Evolutionary conservation across 768 basidiomycete genomes (phyloP), one percentile per base, ranked within the genome.

Genomic region (Suillus clintonianus): DNA sequence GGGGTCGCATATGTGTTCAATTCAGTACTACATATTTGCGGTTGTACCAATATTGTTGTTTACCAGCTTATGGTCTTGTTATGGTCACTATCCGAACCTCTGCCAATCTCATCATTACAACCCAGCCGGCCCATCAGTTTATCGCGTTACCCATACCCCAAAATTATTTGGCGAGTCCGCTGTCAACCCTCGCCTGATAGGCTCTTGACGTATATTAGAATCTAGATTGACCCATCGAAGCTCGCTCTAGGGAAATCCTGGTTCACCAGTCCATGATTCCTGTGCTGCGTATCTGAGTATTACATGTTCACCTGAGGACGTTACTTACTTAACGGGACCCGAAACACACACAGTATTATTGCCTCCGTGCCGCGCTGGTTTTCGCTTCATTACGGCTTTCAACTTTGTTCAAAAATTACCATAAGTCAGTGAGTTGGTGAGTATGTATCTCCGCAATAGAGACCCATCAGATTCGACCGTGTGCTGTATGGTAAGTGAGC

Each of bases 341-440:
- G 45, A 24, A 45, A n/a, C 43, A 48, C 24, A 17, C 50, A 50
- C 17, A 30, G 27, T 32, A 51, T 10, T 27, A 37, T 22, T 27
- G 37, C 39, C 56, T 57, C 56, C 56, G 56, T 57, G 56, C 56
- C 56, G 56, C 56, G 56, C 56, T 41, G 10, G 24, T 27, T 57
- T 57, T 57, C 55, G 37, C 37, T 56, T 27, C 55, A 57, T 57
- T 57, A 41, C 39, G 39, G 39, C 56, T 41, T 57, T 27, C 55
- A 57, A 56, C 54, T 56, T 30, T 27, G 27, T 27, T 27, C 27
- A 27, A 27, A 27, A 27, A 27, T 27, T 27, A 4, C 27, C 27
- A 15, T 37, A 37, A 37, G 34, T 48, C 45, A n/a, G 11, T 36
- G 3, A 53, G 30, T 32, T n/a, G 11, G 17, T 9, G 43, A 24